These are phyloP conservation scores for Chalciporus piperatoides DNA, from an alignment of 1,284 basidiomycete species.

Conservation along the genomic window DNA sequence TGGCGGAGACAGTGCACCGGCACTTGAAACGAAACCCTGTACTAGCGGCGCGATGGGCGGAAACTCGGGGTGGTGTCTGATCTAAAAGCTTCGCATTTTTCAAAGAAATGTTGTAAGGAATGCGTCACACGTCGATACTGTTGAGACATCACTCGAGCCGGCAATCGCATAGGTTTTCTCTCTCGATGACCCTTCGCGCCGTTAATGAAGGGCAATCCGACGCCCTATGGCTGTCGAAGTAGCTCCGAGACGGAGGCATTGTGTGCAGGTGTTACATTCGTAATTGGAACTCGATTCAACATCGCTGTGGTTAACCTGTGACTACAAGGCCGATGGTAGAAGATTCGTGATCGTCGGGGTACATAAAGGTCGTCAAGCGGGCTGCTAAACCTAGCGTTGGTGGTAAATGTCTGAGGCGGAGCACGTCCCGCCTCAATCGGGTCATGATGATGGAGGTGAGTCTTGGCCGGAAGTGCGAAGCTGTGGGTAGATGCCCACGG, in stretches of 20 bases:
- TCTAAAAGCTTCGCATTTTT: no score
- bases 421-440: slow-evolving; percentile 15
- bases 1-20: no score
- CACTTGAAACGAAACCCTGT: no score
- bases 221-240: not conserved
- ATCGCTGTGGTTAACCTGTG: slow-evolving; percentile 8
- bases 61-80: no score
- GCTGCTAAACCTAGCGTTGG: slow-evolving; percentile 19
- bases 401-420: slow-evolving; percentile 8
- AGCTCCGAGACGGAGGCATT: not conserved
- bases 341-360: slow-evolving; percentile 25
- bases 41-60: no score
- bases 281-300: not conserved
- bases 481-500: slow-evolving; percentile 19
- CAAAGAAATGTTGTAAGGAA: no score
- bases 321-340: slow-evolving; percentile 10
- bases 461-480: slow-evolving; percentile 25
- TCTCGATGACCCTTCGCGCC: no score
- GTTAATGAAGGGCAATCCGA: not conserved
- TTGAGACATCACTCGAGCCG: no score
- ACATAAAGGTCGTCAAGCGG: slow-evolving; percentile 26
- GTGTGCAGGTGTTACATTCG: slow-evolving; percentile 11
- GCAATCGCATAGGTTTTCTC: no score
- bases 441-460: slow-evolving; percentile 10
- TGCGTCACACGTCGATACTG: no score